phyloP scores from a whole-genome alignment of 1,139 yeast species.

The Insectozyma bohioensis region DNA sequence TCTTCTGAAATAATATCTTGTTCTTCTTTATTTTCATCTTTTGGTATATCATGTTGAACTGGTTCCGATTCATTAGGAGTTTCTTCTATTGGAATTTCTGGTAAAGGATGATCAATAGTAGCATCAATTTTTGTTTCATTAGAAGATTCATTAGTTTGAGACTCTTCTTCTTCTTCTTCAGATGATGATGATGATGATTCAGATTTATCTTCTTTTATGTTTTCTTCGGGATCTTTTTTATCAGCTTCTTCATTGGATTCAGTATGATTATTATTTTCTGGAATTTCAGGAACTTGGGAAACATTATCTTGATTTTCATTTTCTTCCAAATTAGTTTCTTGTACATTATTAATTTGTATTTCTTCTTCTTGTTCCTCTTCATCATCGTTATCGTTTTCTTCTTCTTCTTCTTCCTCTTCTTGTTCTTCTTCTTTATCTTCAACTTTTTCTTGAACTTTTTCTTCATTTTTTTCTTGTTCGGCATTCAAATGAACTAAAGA shows the following conservation, averaged over 20 bases:
- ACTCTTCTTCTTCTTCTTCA: neutral
- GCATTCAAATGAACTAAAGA: constrained; percentile 8
- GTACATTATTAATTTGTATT: too few species aligned
- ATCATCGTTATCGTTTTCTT: constrained; percentile 7
- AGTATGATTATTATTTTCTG: too few species aligned
- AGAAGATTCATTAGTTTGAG: too few species aligned
- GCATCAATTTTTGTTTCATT: too few species aligned
- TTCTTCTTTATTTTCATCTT: neutral
- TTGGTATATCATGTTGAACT: neutral
- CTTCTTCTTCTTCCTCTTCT: constrained; percentile 13
- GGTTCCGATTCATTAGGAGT: constrained; percentile 10
- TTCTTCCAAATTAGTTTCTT: too few species aligned
- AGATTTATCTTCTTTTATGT: constrained; percentile 8
- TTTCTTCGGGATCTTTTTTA: constrained; percentile 4
- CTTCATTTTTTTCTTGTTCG: constrained; percentile 2
- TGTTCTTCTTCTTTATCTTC: constrained; percentile 10
- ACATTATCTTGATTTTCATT: constrained; percentile 2
- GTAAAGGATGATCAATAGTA: too few species aligned
- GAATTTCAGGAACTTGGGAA: neutral
- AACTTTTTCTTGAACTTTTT: constrained; percentile 12
- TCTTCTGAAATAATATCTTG: constrained; percentile 3
- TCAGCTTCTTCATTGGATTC: constrained; percentile 5
- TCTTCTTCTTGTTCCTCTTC: constrained; percentile 6
- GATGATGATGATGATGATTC: too few species aligned
- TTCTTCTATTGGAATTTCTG: too few species aligned